Evolutionary conservation across 768 basidiomycete species (phyloP).

Genomic region (Tulasnella sp.): DNA sequence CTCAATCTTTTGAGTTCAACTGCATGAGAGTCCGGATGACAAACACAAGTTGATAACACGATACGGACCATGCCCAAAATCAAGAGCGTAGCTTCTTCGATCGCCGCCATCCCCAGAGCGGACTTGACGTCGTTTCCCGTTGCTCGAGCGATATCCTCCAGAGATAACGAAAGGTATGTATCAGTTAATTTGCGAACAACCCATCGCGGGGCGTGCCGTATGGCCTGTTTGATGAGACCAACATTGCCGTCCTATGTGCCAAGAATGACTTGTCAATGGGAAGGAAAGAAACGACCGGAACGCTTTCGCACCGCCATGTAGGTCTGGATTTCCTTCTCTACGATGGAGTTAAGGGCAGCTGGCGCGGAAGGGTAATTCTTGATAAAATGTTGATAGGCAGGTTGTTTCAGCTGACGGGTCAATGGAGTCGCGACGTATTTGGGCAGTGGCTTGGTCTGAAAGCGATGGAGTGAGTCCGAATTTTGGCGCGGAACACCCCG

Average conservation of each 20-base stretch:
- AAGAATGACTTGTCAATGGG: background rate
- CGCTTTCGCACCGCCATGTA: conserved; percentile 39
- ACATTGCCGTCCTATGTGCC: conserved; percentile 49
- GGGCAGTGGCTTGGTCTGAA: conserved; percentile 34
- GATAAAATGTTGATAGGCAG: conserved; percentile 51
- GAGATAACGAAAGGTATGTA: conserved; percentile 67
- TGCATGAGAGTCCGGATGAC: background rate
- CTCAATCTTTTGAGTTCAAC: background rate
- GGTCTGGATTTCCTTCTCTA: conserved; percentile 41
- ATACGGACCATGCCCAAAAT: conserved; percentile 59
- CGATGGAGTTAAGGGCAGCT: conserved; percentile 33
- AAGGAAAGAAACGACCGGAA: background rate
- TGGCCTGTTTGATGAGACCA: conserved; percentile 54
- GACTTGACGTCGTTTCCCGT: conserved; percentile 26
- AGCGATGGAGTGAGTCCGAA: conserved; percentile 17
- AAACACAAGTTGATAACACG: background rate
- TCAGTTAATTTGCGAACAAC: conserved; percentile 64
- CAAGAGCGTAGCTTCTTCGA: conserved; percentile 23
- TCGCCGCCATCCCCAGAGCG: conserved; percentile 32
- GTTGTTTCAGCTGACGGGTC: conserved; percentile 44
- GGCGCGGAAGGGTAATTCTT: conserved; percentile 50
- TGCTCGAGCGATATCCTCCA: conserved; percentile 53
- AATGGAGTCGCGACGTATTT: conserved; percentile 59
- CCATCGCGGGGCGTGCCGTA: conserved; percentile 64
- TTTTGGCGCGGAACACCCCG: background rate